Conservation (phyloP, 768 basidiomycete species). For the Pisolithus marmoratus region DNA sequence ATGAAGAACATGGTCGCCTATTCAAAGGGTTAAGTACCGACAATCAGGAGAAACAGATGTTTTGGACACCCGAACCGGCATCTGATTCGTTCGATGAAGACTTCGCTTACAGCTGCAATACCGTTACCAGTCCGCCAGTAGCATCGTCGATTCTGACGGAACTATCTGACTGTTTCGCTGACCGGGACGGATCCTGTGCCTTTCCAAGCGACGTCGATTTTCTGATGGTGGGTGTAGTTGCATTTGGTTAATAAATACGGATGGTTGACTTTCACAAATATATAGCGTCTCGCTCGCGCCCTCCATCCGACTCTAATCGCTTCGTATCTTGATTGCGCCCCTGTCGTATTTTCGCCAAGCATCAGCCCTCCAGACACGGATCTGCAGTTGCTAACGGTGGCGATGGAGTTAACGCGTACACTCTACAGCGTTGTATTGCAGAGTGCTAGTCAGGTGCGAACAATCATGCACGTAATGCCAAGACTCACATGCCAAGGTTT, state of each 20-base stretch:
- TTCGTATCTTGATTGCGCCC: conserved; percentile 83
- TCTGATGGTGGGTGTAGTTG: conserved; percentile 21
- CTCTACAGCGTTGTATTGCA: conserved; percentile 57
- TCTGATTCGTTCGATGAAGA: conserved; percentile 25
- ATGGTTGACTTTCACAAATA: conserved; percentile 7
- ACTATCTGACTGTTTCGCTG: conserved; percentile 20
- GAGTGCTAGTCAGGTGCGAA: conserved; percentile 31
- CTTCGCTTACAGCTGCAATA: conserved; percentile 21
- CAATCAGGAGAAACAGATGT: conserved; percentile 14
- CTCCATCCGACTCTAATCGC: conserved; percentile 78
- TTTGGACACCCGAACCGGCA: conserved; percentile 21
- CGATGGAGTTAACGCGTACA: conserved; percentile 50
- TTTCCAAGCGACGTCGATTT: conserved; percentile 14
- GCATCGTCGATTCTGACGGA: conserved; percentile 31
- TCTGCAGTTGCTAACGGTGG: conserved; percentile 50
- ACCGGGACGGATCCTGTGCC: conserved; percentile 11
- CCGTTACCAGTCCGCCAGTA: conserved; percentile 9
- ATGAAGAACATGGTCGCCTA: conserved; percentile 45
- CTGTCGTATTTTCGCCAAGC: conserved; percentile 70
- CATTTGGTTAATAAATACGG: conserved; percentile 12
- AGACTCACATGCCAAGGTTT: conserved; percentile 14
- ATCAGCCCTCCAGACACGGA: conserved; percentile 55
- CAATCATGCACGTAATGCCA: not conserved
- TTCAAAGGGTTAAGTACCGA: conserved; percentile 26
- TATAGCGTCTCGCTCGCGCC: conserved; percentile 61